Evolutionary conservation across 1,284 basidiomycete genomes (phyloP).

Genomic region (Papiliotrema terrestris): DNA sequence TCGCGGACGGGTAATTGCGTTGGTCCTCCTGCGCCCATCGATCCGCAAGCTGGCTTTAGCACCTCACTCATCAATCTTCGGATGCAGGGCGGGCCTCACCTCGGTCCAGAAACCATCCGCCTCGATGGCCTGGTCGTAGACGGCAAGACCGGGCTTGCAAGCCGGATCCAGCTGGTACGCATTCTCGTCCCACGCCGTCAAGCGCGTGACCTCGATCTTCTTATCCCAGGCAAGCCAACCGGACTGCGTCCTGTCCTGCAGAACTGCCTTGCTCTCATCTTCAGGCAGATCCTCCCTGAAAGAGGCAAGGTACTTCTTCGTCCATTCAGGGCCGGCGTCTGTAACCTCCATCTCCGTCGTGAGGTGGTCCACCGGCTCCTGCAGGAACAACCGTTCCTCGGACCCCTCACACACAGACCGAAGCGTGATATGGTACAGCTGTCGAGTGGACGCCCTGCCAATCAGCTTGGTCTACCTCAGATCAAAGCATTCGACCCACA

Average conservation of each 20-base stretch:
- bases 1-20: slow-evolving; percentile 47
- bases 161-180: slow-evolving; percentile 63
- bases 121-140: slow-evolving; percentile 56
- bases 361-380: slow-evolving; percentile 75
- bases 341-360: slow-evolving; percentile 56
- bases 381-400: slow-evolving; percentile 66
- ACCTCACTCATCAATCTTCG: background rate
- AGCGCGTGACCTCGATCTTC: slow-evolving; percentile 65
- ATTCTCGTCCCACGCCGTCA: slow-evolving; percentile 53
- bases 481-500: slow-evolving; percentile 52
- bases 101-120: slow-evolving; percentile 60
- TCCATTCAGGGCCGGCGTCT: slow-evolving; percentile 53
- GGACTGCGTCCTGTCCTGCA: slow-evolving; percentile 70
- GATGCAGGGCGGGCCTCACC: slow-evolving; percentile 21
- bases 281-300: slow-evolving; percentile 48
- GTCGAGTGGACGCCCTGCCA: slow-evolving; percentile 66
- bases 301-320: slow-evolving; percentile 55
- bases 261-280: slow-evolving; percentile 33
- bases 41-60: slow-evolving; percentile 28
- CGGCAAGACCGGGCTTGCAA: slow-evolving; percentile 61
- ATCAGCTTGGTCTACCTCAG: background rate
- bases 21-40: slow-evolving; percentile 48
- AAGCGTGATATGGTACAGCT: slow-evolving; percentile 75
- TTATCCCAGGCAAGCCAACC: slow-evolving; percentile 85
- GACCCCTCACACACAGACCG: slow-evolving; percentile 69